Percentiles rank a stretch among this genome's conserved stretches.
phyloP scores from a whole-genome alignment of 202 grass and related monocot species.

The Setaria viridis region DNA sequence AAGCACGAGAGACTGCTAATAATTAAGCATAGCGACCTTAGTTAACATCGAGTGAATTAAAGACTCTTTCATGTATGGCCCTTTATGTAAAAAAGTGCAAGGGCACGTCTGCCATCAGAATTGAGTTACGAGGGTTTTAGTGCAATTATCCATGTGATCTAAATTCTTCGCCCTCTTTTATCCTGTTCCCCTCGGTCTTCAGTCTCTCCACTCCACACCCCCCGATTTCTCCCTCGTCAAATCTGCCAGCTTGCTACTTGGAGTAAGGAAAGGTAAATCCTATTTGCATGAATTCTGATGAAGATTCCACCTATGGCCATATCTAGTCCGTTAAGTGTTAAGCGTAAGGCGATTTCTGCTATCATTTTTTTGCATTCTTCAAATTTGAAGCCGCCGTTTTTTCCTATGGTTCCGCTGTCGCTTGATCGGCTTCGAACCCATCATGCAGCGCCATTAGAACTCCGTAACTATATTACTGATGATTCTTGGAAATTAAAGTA shows the following conservation, averaged over 20 bases:
- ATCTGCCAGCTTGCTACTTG: not conserved
- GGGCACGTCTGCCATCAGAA: not conserved
- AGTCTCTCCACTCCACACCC: not conserved
- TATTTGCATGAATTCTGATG: not conserved
- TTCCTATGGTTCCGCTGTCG: not conserved
- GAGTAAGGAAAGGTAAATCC: not conserved
- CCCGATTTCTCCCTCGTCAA: not conserved
- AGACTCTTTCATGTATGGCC: not conserved
- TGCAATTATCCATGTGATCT: not conserved
- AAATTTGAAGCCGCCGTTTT: slow-evolving; percentile 1
- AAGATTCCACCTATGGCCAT: not conserved
- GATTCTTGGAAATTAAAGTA: not conserved
- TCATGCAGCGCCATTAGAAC: not conserved
- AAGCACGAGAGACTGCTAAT: too few relatives aligned
- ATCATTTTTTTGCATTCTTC: not conserved
- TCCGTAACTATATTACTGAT: not conserved
- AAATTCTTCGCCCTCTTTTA: not conserved
- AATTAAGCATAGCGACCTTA: not conserved
- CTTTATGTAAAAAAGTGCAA: not conserved
- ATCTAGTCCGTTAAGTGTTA: not conserved
- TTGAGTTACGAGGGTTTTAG: not conserved
- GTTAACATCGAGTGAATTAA: not conserved
- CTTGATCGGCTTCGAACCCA: not conserved
- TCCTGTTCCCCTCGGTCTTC: not conserved
- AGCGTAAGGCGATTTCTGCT: not conserved